Evolutionary conservation across 1,284 basidiomycete species (phyloP), one percentile per base, ranked within the genome.

Genomic region (Puccinia coronata): DNA sequence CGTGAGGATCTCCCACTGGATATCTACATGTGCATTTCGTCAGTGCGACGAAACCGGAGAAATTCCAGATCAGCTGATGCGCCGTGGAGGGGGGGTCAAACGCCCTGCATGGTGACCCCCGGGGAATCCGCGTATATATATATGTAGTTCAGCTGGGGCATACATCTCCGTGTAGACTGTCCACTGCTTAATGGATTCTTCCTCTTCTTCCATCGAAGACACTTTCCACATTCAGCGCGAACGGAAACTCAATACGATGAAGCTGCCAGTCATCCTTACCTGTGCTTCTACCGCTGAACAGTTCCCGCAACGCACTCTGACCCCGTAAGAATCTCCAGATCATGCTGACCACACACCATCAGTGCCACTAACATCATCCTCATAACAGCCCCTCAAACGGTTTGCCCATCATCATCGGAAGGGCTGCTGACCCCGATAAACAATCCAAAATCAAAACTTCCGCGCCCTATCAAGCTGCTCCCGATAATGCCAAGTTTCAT

Each of bases 391-490:
- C 49, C 34, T 34, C 76, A 5, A 67, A 49, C 43, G 76, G 65
- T 51, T 39, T 43, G 6, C 76, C 76, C 5, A 78, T 70, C 51
- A 34, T 78, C 25, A 78, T 78, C 63, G 76, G 76, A 47, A 65
- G 76, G 47, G 76, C 76, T 41, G 43, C 76, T 57, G 63, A 63
- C 41, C 39, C 55, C 9, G 63, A 65, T 36, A 51, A 63, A 34
- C 59, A 55, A 34, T 9, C 49, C 41, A 69, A 69, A 14, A 9
- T 41, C 39, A 43, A 51, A 36, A 63, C 47, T n/a, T 51, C 74
- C 16, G 31, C 43, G 14, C 55, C 55, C 34, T 63, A 47, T 41
- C 47, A 69, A 67, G 41, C 53, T 14, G 20, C 49, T 12, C 47
- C 51, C 25, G 51, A 80, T 49, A 71, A 72, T 59, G 49, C 69